Percentiles rank a stretch among this genome's conserved stretches.
Evolutionary conservation across 129 eudicot genomes (phyloP).

Genomic region (Centella asiatica): DNA sequence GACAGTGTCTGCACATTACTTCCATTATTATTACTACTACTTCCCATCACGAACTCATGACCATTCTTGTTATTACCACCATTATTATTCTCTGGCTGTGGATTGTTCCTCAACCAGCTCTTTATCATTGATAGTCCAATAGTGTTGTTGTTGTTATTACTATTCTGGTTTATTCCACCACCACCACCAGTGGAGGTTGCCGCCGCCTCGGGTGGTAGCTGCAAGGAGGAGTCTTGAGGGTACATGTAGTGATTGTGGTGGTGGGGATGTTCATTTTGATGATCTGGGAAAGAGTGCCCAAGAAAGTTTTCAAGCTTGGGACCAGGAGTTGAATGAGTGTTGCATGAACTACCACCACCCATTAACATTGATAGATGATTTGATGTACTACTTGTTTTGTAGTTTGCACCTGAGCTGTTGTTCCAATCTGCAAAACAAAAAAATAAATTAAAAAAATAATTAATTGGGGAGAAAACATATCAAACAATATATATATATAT

Average conservation of each 20-base stretch:
- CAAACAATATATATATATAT: too few species aligned
- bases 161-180: neutral
- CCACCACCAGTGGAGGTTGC: conserved; percentile 17
- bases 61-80: too few species aligned
- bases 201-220: neutral
- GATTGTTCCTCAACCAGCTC: conserved; percentile 79
- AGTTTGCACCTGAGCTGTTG: conserved; percentile 12
- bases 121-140: conserved; percentile 90
- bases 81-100: conserved; percentile 15
- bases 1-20: conserved; percentile 61
- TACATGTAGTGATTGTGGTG: conserved; percentile 5
- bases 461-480: neutral
- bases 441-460: neutral
- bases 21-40: too few species aligned
- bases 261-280: neutral
- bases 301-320: conserved; percentile 87
- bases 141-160: conserved; percentile 1
- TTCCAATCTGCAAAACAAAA: conserved; percentile 53
- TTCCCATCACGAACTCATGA: too few species aligned
- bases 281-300: conserved; percentile 14
- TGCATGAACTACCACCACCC: conserved; percentile 42
- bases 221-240: neutral
- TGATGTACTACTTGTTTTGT: conserved; percentile 15
- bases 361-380: conserved; percentile 38
- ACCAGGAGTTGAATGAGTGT: conserved; percentile 22